Conservation (phyloP, 1,139 yeast genomes). For the Debaryomyces nepalensis region DNA sequence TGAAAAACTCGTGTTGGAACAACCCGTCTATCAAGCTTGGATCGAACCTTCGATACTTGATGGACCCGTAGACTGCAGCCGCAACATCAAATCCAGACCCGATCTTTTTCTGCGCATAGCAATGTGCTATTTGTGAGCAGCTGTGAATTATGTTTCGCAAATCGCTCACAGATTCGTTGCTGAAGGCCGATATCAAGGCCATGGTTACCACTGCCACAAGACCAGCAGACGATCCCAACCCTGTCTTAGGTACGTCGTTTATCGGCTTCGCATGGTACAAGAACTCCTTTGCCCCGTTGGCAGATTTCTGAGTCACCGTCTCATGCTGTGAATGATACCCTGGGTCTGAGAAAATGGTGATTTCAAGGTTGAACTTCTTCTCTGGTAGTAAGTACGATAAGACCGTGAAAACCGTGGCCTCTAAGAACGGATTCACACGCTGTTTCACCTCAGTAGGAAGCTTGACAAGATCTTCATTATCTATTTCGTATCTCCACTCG, state of each 20-base stretch:
- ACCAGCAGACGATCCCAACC: conserved; percentile 96
- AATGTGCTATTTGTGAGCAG: conserved; percentile 86
- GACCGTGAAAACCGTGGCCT: conserved; percentile 61
- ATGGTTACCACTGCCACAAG: conserved; percentile 81
- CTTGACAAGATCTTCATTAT: conserved; percentile 10
- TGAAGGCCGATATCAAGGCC: conserved; percentile 59
- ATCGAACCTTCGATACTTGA: conserved; percentile 73
- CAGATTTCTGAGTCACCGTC: conserved; percentile 37
- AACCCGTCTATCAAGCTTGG: conserved; percentile 55
- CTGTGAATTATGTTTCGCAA: conserved; percentile 64
- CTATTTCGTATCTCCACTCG: conserved; percentile 61
- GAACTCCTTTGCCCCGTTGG: conserved; percentile 49
- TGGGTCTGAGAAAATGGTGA: conserved; percentile 81
- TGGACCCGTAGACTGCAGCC: conserved; percentile 91
- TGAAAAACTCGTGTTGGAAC: conserved; percentile 26
- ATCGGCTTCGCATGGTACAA: conserved; percentile 64
- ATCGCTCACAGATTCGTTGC: conserved; percentile 21
- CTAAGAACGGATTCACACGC: conserved; percentile 71
- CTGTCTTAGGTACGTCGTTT: conserved; percentile 84
- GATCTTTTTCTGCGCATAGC: conserved; percentile 90
- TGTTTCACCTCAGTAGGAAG: conserved; percentile 32
- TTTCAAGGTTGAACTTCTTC: conserved; percentile 36
- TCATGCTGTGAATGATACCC: conserved; percentile 83
- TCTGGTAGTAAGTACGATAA: conserved; percentile 53
- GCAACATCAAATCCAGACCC: conserved; percentile 98